Base-by-base conservation (phyloP, 164 flowering plant genomes). In the Annona squamosa region DNA sequence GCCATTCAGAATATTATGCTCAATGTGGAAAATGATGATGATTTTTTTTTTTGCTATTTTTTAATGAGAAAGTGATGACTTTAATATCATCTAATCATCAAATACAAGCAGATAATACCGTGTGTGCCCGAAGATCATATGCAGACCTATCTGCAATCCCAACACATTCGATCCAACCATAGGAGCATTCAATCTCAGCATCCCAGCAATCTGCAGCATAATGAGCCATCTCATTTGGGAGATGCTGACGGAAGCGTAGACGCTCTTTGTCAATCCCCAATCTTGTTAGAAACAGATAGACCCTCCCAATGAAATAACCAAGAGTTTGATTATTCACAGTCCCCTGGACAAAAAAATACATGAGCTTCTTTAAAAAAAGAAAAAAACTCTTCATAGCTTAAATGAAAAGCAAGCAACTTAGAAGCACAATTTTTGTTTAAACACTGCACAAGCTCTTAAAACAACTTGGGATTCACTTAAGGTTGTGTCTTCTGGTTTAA, bases 171-270 rank as follows among this genome's bases (percentile, higher is more conserved):
- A 95, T 89, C 98, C 99, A 96, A 45, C 99, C 99, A 85, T 87
- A 89, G 4, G 99, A 96, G 72, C 92, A 85, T 78, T 93, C 97
- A 66, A 96, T 93, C 82, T 96, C 99, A 74, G 99, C 99, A 86
- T 93, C 99, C 99, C 99, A 95, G 78, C 99, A 95, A 76, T 95
- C 98, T 41, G 94, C 94, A 70, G 98, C 98, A 89, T 96, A 96
- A 74, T 96, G 98, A 48, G 99, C 97, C 99, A 95, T 95, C 83
- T 95, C 99, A 77, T 95, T 93, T 47, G 97, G 90, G 67, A 95
- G 91, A 78, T 93, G 99, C 81, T 95, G 99, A 48, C 98, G 84
- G 77, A 95, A 95, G 19, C 98, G 85, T 71, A 95, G 81, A 0
- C 99, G 86, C 37, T 90, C 89, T 74, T 89, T 86, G 77, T 90